Percentiles rank a stretch among this genome's conserved stretches.
These are phyloP conservation scores for Dendrothele bispora DNA, from an alignment of 768 basidiomycete genomes.

Conservation along the genomic window DNA sequence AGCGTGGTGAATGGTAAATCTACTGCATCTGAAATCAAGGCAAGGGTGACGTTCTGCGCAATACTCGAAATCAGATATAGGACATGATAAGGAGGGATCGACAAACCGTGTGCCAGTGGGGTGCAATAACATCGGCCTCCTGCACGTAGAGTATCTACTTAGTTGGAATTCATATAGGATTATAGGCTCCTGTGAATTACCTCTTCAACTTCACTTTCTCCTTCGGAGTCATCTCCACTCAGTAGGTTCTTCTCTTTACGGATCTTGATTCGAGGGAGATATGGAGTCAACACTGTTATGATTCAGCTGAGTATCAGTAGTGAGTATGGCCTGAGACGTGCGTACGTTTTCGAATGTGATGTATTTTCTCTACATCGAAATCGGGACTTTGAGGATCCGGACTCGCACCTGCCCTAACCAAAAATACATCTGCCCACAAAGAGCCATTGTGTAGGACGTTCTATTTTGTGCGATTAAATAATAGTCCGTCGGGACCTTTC, in stretches of 20 bases:
- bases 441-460: slow-evolving; percentile 76
- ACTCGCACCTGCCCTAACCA: slow-evolving; percentile 63
- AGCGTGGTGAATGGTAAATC: slow-evolving; percentile 53
- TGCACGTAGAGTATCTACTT: no score
- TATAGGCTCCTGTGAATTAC: slow-evolving; percentile 37
- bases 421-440: slow-evolving; percentile 81
- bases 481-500: no score
- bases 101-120: slow-evolving; percentile 81
- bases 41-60: slow-evolving; percentile 82
- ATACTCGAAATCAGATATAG: neutral
- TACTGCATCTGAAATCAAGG: slow-evolving; percentile 73
- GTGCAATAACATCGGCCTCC: slow-evolving; percentile 61
- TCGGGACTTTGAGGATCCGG: slow-evolving; percentile 58
- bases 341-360: slow-evolving; percentile 73
- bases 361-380: slow-evolving; percentile 58
- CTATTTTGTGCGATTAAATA: slow-evolving; percentile 39
- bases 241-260: slow-evolving; percentile 87
- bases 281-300: slow-evolving; percentile 78
- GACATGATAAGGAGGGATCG: neutral
- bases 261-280: slow-evolving; percentile 66
- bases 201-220: slow-evolving; percentile 48
- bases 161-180: no score
- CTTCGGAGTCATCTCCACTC: slow-evolving; percentile 36
- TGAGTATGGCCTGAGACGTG: neutral
- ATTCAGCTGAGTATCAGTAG: slow-evolving; percentile 1